Percentiles rank a stretch among this genome's conserved stretches.
Conservation (phyloP, 768 basidiomycete species). For the Phaffia australis region DNA sequence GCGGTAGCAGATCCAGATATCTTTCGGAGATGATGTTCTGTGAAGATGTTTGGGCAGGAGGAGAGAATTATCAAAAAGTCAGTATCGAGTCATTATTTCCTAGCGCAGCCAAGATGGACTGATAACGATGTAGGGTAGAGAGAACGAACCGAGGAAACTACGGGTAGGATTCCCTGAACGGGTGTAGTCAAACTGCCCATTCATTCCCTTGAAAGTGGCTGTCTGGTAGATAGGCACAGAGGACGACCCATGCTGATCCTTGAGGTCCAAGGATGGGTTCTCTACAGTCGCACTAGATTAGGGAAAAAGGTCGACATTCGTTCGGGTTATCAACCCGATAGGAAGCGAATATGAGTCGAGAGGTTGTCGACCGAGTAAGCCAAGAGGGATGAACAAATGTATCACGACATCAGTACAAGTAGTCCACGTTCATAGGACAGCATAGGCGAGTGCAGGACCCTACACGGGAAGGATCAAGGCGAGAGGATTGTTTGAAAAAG, state of each 20-base stretch:
- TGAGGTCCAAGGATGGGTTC: slow-evolving; percentile 42
- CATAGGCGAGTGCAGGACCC: not conserved
- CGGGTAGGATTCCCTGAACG: slow-evolving; percentile 94
- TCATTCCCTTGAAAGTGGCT: slow-evolving; percentile 91
- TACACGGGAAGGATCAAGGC: no score
- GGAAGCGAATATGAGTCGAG: no score
- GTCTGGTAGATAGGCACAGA: slow-evolving; percentile 97
- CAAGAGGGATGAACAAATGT: no score
- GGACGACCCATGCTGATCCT: slow-evolving; percentile 90
- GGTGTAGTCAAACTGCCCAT: slow-evolving; percentile 76
- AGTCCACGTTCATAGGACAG: no score
- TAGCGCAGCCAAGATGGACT: not conserved
- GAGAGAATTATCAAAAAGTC: not conserved
- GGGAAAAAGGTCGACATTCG: not conserved
- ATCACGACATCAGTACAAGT: no score
- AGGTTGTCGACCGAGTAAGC: no score
- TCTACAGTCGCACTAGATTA: slow-evolving; percentile 35
- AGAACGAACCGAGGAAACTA: slow-evolving; percentile 71
- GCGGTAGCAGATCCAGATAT: slow-evolving; percentile 86
- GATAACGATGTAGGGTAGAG: not conserved
- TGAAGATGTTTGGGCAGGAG: not conserved
- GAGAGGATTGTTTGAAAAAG: no score
- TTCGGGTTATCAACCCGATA: no score
- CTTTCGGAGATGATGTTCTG: slow-evolving; percentile 95
- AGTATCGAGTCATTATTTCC: not conserved